Evolutionary conservation across 306 rosid genomes (phyloP), one percentile per base, ranked within the genome.

Genomic region (Casuarina cunninghamiana): DNA sequence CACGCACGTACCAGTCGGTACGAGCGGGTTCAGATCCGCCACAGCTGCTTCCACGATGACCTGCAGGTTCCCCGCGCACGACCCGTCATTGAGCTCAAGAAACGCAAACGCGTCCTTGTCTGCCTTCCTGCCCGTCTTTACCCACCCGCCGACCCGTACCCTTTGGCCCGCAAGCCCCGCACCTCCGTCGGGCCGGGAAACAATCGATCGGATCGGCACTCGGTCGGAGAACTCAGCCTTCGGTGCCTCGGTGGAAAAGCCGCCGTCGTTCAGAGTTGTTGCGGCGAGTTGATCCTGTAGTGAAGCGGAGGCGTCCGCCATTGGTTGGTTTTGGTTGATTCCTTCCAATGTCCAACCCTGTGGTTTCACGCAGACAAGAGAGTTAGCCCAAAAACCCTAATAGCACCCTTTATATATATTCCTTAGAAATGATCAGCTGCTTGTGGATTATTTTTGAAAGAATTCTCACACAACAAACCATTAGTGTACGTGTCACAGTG

Each of bases 41-140:
- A 91, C 78, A 2, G 96, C 86, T 1, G 99, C 89, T 6, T 89
- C 96, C 26, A 96, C 92, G 45, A 96, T 96, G 41, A 93, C 97
- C 83, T 93, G 99, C 1, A 93, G 78, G 77, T 96, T 93, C 11
- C 87, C 94, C 0, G 98, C 85, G 75, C 93, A 88, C 2, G 94
- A 86, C 19, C 99, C 99, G 17, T 96, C 99, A 74, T 93, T 96
- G 26, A 96, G 84, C 77, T 96, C 98, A 71, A 96, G 73, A 74
- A 96, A 96, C 3, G 99, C 97, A 53, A 96, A 93, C 0, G 96
- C 93, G 48, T 96, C 98, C 86, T 93, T 96, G 48, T 96, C 98
- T 0, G 99, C 99, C 77, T 96, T 96, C 45, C 99, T 71, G 5
- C 99, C 99, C 0, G 96, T 96, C 86, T 93, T 96, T 48, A 95